Evolutionary conservation across 208 protist genomes (phyloP).

Genomic region (Angomonas ambiguus): DNA sequence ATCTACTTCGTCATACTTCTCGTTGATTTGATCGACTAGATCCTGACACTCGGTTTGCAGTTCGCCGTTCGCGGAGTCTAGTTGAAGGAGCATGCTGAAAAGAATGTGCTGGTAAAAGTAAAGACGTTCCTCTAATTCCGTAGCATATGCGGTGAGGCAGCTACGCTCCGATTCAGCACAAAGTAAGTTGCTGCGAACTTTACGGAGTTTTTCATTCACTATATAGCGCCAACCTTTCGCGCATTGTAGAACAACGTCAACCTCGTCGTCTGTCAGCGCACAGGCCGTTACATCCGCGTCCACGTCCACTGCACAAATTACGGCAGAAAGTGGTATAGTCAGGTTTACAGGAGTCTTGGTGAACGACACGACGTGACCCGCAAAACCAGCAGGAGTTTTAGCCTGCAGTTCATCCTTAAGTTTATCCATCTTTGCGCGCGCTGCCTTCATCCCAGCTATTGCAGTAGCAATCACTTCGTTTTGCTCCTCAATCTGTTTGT

Average conservation of each 20-base stretch:
- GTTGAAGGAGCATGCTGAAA: conserved; percentile 18
- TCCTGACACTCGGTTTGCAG: conserved; percentile 38
- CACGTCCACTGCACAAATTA: conserved; percentile 50
- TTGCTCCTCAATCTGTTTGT: conserved; percentile 57
- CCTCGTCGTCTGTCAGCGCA: conserved; percentile 59
- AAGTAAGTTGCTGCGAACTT: conserved; percentile 17
- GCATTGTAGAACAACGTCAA: conserved; percentile 30
- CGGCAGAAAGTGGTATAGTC: conserved; percentile 39
- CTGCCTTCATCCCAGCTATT: conserved; percentile 60
- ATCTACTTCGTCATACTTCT: conserved; percentile 41
- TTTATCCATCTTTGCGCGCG: conserved; percentile 53
- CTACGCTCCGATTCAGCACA: conserved; percentile 33
- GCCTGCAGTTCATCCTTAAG: conserved; percentile 53
- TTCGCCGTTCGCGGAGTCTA: conserved; percentile 7
- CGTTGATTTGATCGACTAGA: conserved; percentile 25
- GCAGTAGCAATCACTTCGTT: conserved; percentile 48
- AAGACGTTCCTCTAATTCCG: conserved; percentile 48
- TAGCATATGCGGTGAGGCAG: conserved; percentile 40
- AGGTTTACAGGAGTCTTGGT: conserved; percentile 44
- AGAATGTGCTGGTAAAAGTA: conserved; percentile 46
- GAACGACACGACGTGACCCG: conserved; percentile 56
- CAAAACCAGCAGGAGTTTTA: conserved; percentile 14
- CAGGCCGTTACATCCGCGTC: conserved; percentile 35
- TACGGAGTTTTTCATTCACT: conserved; percentile 26
- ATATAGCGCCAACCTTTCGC: conserved; percentile 29